Evolutionary conservation across 2,329 filamentous ascomycete genomes (phyloP).

Genomic region (Exophiala spinifera): DNA sequence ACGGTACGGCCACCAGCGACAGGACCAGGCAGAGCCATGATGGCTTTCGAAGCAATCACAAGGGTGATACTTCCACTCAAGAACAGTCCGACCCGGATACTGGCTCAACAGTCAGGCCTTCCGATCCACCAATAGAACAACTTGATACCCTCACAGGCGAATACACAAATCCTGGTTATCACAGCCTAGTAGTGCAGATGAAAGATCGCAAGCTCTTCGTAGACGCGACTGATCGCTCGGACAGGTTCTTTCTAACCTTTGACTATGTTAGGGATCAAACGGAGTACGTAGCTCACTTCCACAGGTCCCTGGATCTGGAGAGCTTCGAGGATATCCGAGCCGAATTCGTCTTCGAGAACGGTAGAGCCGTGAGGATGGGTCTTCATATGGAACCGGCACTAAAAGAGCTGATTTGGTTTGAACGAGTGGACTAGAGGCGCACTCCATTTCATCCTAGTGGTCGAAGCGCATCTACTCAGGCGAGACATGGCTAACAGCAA

Average conservation of each 20-base stretch:
- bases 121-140: no score
- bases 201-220: constrained; percentile 32
- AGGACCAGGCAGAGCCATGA: no score
- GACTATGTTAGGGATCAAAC: constrained; percentile 33
- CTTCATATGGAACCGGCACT: constrained; percentile 27
- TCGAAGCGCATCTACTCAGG: no score
- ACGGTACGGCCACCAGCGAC: no score
- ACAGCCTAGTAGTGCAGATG: constrained; percentile 28
- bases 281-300: constrained; percentile 30
- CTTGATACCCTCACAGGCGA: constrained; percentile 28
- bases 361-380: constrained; percentile 23
- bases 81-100: no score
- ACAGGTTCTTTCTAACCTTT: constrained; percentile 33
- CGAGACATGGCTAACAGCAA: no score
- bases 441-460: no score
- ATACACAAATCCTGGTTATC: constrained; percentile 33
- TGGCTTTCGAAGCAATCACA: no score
- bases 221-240: constrained; percentile 35
- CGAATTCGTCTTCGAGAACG: constrained; percentile 28
- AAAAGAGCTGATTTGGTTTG: constrained; percentile 31
- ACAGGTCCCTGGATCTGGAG: constrained; percentile 14
- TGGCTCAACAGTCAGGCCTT: neutral
- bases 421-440: neutral
- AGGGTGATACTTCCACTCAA: no score
- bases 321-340: constrained; percentile 18